Conservation (phyloP, 495 filamentous ascomycete genomes). For the Penicillium coprophilum region DNA sequence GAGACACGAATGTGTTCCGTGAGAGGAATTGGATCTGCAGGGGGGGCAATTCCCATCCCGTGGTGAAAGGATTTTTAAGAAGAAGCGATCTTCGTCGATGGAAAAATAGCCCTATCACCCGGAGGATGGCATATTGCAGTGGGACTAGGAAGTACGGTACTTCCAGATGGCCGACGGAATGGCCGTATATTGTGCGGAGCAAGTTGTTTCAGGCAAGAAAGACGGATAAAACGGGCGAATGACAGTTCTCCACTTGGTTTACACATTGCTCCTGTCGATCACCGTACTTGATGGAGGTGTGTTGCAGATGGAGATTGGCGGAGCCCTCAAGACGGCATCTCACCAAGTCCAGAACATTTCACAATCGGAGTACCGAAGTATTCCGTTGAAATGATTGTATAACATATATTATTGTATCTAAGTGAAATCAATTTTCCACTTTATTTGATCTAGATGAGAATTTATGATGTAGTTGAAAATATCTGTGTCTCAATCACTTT, state of each 20-base stretch:
- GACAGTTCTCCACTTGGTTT: background rate
- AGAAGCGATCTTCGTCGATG: conserved; percentile 2
- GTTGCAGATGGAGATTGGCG: background rate
- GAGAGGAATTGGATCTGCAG: conserved; percentile 6
- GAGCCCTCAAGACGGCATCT: background rate
- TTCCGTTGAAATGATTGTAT: too few species aligned
- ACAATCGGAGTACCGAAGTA: too few species aligned
- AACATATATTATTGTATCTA: too few species aligned
- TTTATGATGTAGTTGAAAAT: too few species aligned
- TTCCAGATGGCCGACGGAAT: background rate
- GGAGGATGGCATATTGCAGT: background rate
- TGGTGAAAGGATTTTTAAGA: background rate
- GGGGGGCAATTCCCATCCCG: background rate
- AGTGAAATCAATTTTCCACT: too few species aligned
- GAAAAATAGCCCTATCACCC: conserved; percentile 4
- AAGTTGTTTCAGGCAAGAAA: conserved; percentile 3
- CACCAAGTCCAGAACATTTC: background rate
- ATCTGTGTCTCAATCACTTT: background rate
- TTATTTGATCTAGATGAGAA: too few species aligned
- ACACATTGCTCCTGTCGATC: conserved; percentile 9
- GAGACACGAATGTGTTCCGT: conserved; percentile 1
- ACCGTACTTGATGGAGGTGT: background rate
- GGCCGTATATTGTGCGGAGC: background rate
- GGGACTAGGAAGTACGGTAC: background rate
- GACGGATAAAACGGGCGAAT: conserved; percentile 2